These are phyloP conservation scores for Ophiostoma novo-ulmi DNA, from an alignment of 2,329 filamentous ascomycete species.

Conservation along the genomic window DNA sequence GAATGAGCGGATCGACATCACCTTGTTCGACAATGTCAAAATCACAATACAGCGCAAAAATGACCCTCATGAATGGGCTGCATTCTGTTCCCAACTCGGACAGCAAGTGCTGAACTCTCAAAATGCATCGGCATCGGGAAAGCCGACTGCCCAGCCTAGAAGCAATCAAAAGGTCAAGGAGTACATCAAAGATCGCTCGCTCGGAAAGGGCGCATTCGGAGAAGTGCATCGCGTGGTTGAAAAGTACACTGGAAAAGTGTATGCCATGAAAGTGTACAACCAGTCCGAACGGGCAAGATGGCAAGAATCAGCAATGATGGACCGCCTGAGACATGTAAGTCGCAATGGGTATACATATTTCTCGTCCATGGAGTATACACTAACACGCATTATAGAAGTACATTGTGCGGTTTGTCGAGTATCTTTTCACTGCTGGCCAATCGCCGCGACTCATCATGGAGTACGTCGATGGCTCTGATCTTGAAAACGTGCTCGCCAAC, in stretches of 20 bases:
- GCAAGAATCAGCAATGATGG: slow-evolving; percentile 14
- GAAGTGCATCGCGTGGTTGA: slow-evolving; percentile 19
- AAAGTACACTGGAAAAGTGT: slow-evolving; percentile 11
- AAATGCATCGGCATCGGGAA: not conserved
- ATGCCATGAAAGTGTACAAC: slow-evolving; percentile 22
- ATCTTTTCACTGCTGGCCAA: not conserved
- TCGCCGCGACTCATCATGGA: slow-evolving; percentile 21
- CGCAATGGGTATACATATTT: not conserved
- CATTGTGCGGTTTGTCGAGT: slow-evolving; percentile 19
- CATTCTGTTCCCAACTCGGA: not conserved
- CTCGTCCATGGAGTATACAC: not conserved
- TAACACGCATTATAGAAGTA: slow-evolving; percentile 5
- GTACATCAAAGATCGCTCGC: slow-evolving; percentile 15
- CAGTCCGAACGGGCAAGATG: slow-evolving; percentile 5
- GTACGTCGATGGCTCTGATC: slow-evolving; percentile 17
- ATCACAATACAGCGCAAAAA: slow-evolving; percentile 15
- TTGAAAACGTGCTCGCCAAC: slow-evolving; percentile 11
- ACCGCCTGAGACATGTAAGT: slow-evolving; percentile 11
- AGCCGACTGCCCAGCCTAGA: not conserved
- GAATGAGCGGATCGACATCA: slow-evolving; percentile 10
- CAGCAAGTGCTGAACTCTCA: not conserved
- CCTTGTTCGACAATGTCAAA: slow-evolving; percentile 12
- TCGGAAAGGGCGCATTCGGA: slow-evolving; percentile 17
- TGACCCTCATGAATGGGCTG: not conserved
- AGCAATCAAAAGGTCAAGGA: slow-evolving; percentile 3